phyloP scores from a whole-genome alignment of 2,329 filamentous ascomycete species.

The Bipolaris gigantea region DNA sequence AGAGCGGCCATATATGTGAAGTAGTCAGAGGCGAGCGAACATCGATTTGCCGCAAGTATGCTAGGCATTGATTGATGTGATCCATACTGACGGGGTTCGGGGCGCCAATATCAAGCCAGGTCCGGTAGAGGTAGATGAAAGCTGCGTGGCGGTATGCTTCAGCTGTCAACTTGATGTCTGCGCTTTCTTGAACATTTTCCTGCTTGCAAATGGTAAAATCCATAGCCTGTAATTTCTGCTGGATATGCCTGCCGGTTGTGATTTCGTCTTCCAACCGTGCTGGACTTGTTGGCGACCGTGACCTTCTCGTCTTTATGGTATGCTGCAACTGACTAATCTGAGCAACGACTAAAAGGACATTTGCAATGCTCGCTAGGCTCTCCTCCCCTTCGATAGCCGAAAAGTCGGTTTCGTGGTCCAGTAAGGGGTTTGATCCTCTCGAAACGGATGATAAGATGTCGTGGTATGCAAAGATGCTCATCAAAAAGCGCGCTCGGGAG shows the following conservation, averaged over 20 bases:
- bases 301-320: slow-evolving; percentile 19
- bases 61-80: slow-evolving; percentile 32
- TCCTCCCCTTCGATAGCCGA: slow-evolving; percentile 28
- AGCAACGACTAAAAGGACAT: slow-evolving; percentile 31
- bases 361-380: slow-evolving; percentile 29
- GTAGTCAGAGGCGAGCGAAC: slow-evolving; percentile 29
- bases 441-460: slow-evolving; percentile 39
- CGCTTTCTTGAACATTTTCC: background rate
- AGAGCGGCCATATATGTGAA: slow-evolving; percentile 39
- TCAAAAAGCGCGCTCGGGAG: slow-evolving; percentile 30
- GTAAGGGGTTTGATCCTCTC: slow-evolving; percentile 27
- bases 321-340: slow-evolving; percentile 32
- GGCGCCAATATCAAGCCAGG: slow-evolving; percentile 36
- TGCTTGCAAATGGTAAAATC: slow-evolving; percentile 14
- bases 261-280: slow-evolving; percentile 25
- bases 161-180: slow-evolving; percentile 29
- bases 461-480: slow-evolving; percentile 38
- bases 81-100: slow-evolving; percentile 35
- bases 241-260: slow-evolving; percentile 20
- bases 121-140: slow-evolving; percentile 40
- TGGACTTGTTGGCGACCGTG: background rate
- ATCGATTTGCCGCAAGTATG: slow-evolving; percentile 19
- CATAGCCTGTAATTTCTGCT: slow-evolving; percentile 24
- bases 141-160: slow-evolving; percentile 38
- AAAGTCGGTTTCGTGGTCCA: slow-evolving; percentile 26